phyloP scores from a whole-genome alignment of 2,329 filamentous ascomycete genomes.

The Sporothrix variecibatus region DNA sequence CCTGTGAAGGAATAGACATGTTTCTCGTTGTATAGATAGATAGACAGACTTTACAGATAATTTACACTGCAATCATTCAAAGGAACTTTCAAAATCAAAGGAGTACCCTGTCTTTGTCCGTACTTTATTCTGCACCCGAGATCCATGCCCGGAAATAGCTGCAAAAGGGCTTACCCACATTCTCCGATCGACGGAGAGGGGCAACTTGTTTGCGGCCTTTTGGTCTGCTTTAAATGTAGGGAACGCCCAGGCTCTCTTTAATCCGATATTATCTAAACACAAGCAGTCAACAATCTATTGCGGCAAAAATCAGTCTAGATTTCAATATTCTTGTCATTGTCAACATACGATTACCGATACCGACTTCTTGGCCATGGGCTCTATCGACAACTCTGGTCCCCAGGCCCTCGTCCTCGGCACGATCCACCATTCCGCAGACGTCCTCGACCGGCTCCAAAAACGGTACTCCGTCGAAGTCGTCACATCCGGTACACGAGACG shows the following conservation, averaged over 20 bases:
- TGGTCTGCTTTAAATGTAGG: neutral
- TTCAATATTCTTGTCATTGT: neutral
- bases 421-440: neutral
- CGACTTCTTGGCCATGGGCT: constrained; percentile 35
- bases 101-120: neutral
- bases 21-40: too few relatives aligned
- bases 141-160: neutral
- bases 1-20: neutral
- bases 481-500: constrained; percentile 52
- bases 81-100: neutral
- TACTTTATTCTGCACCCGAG: neutral
- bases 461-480: constrained; percentile 48
- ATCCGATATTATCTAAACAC: neutral
- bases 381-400: neutral
- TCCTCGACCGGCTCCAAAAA: constrained; percentile 40
- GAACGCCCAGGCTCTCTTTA: neutral
- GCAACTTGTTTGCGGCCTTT: neutral
- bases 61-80: neutral
- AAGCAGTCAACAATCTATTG: neutral
- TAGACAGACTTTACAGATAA: neutral
- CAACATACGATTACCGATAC: neutral
- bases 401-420: constrained; percentile 9
- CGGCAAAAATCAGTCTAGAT: neutral
- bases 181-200: neutral
- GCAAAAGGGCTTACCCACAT: neutral